A percentile compares a stretch with the other conserved stretches of the same genome.
These are phyloP conservation scores for Boechera divaricarpa DNA, from an alignment of 345 rosid species.

Conservation along the genomic window DNA sequence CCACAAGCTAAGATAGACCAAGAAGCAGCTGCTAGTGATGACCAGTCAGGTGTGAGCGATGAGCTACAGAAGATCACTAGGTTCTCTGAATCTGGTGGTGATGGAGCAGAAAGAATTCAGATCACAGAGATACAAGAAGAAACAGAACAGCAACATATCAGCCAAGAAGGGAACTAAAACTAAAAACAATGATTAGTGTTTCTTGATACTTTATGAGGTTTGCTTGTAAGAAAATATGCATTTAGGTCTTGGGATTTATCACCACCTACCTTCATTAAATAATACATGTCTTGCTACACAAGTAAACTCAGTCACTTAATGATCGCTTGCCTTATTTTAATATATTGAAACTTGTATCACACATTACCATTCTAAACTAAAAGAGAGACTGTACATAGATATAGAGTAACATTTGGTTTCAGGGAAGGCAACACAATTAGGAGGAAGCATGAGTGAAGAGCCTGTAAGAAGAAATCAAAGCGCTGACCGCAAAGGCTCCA, in stretches of 20 bases:
- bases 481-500: conserved; percentile 75
- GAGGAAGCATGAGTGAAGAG: conserved; percentile 54
- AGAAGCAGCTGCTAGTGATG: conserved; percentile 43
- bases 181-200: conserved; percentile 29
- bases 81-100: conserved; percentile 71
- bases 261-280: conserved; percentile 25
- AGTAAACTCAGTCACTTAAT: conserved; percentile 29
- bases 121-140: conserved; percentile 65
- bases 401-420: not conserved
- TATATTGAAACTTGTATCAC: conserved; percentile 22
- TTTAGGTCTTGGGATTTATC: conserved; percentile 30
- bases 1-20: conserved; percentile 63
- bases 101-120: conserved; percentile 44
- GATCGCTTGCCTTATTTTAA: conserved; percentile 27
- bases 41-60: conserved; percentile 52
- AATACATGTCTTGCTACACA: conserved; percentile 37
- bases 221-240: conserved; percentile 31
- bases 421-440: conserved; percentile 33
- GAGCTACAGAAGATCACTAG: conserved; percentile 81
- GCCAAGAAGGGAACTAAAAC: conserved; percentile 51
- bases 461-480: conserved; percentile 75
- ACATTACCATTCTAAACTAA: conserved; percentile 34
- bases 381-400: conserved; percentile 40
- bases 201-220: conserved; percentile 25
- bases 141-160: conserved; percentile 47